Evolutionary conservation across 2,329 filamentous ascomycete species (phyloP).

Genomic region (Colletotrichum higginsianum): DNA sequence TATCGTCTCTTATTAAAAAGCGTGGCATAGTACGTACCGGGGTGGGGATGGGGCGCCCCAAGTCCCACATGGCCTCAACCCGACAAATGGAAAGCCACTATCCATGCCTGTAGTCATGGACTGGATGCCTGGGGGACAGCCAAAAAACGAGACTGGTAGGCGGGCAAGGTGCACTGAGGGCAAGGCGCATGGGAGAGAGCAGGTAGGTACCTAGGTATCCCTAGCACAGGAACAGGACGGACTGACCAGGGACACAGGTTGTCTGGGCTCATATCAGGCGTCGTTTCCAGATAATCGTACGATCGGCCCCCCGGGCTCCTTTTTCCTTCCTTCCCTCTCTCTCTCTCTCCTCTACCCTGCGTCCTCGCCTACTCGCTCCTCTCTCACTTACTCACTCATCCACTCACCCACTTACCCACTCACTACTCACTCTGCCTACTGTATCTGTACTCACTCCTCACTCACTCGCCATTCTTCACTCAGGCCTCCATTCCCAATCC

Average conservation of each 20-base stretch:
- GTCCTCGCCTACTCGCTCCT: constrained; percentile 11
- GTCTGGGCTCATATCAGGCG: constrained; percentile 39
- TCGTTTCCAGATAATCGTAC: constrained; percentile 43
- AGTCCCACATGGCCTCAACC: constrained; percentile 5
- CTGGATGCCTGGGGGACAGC: not conserved
- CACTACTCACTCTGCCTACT: not conserved
- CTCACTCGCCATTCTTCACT: no score
- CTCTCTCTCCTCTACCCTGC: constrained; percentile 7
- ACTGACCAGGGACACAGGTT: constrained; percentile 30
- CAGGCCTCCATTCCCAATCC: no score
- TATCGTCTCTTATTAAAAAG: constrained; percentile 6
- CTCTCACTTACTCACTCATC: constrained; percentile 25
- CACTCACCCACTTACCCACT: not conserved
- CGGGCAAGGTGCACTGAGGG: not conserved
- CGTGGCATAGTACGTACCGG: constrained; percentile 5
- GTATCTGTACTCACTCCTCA: no score
- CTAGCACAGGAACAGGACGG: constrained; percentile 4
- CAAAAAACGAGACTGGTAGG: not conserved
- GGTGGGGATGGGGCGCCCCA: not conserved
- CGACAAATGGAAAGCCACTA: not conserved
- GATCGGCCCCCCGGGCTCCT: constrained; percentile 31
- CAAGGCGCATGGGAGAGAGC: not conserved
- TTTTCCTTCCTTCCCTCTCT: constrained; percentile 26
- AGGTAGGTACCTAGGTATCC: not conserved
- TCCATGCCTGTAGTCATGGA: no score